Evolutionary conservation across 1,139 yeast species (phyloP).

Genomic region (Yamadazyma aaseri): DNA sequence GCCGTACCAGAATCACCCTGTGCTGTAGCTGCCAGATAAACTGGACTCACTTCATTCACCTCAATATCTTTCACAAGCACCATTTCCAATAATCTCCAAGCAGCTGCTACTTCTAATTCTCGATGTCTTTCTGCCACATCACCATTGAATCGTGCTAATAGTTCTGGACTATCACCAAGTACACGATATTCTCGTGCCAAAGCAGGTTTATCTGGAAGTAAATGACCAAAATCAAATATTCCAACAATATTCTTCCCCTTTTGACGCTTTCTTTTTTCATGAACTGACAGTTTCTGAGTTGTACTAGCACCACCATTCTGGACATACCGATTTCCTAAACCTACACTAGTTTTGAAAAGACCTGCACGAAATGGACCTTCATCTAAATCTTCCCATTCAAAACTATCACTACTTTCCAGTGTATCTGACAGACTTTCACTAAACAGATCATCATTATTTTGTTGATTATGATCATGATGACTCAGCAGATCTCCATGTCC

Average conservation of each 20-base stretch:
- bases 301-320: constrained; percentile 17
- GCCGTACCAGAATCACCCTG: constrained; percentile 10
- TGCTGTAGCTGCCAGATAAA: constrained; percentile 12
- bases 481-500: too few relatives aligned
- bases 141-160: constrained; percentile 67
- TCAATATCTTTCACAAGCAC: constrained; percentile 34
- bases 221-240: constrained; percentile 62
- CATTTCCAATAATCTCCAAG: constrained; percentile 71
- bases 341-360: constrained; percentile 39
- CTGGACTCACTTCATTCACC: constrained; percentile 15
- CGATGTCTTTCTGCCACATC: constrained; percentile 69
- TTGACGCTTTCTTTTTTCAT: constrained; percentile 18
- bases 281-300: constrained; percentile 15
- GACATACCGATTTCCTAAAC: constrained; percentile 33
- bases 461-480: too few relatives aligned
- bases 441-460: constrained; percentile 10
- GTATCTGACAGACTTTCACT: constrained; percentile 11
- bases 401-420: constrained; percentile 31
- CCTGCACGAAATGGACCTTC: constrained; percentile 47
- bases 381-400: constrained; percentile 51
- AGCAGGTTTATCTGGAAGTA: constrained; percentile 76
- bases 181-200: constrained; percentile 76
- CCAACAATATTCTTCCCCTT: constrained; percentile 53
- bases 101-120: constrained; percentile 61
- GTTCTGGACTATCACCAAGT: constrained; percentile 64